A percentile compares a stretch with the other conserved stretches of the same genome.
These are phyloP conservation scores for Alternaria longipes DNA, from an alignment of 2,329 filamentous ascomycete species.

Conservation along the genomic window DNA sequence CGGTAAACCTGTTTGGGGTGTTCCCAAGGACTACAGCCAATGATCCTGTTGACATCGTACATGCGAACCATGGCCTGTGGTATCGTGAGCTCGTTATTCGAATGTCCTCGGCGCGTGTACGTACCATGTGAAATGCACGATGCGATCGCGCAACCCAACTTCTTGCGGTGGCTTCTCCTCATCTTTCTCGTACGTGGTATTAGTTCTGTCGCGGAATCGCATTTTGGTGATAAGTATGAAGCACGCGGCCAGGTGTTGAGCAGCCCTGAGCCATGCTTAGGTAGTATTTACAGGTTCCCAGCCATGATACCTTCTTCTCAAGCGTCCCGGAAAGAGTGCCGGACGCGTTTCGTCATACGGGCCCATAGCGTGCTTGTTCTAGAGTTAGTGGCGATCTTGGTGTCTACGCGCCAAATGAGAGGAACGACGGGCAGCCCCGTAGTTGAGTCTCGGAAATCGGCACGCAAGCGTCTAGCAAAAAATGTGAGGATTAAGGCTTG, in stretches of 20 bases:
- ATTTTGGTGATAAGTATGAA: conserved; percentile 13
- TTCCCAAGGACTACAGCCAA: conserved; percentile 71
- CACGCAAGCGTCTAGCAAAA: conserved; percentile 3
- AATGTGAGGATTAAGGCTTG: not conserved
- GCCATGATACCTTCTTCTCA: conserved; percentile 3
- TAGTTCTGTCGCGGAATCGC: conserved; percentile 33
- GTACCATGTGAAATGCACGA: conserved; percentile 40
- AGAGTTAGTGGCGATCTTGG: conserved; percentile 6
- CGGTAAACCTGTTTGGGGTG: conserved; percentile 69
- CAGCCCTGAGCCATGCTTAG: not conserved
- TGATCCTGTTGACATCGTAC: conserved; percentile 78
- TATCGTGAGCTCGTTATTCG: not conserved
- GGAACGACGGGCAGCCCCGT: not conserved
- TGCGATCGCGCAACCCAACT: conserved; percentile 34
- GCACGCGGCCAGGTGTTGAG: conserved; percentile 3
- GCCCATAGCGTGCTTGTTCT: conserved; percentile 8
- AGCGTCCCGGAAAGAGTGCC: conserved; percentile 3
- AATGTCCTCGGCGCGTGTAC: not conserved
- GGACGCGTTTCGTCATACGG: conserved; percentile 16
- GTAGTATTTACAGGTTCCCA: conserved; percentile 6
- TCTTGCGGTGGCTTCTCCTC: conserved; percentile 26
- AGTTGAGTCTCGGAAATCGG: conserved; percentile 10
- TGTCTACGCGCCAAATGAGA: conserved; percentile 6
- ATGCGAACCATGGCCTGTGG: conserved; percentile 66
- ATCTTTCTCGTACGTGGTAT: conserved; percentile 20